Percentiles rank a stretch among this genome's conserved stretches.
These are phyloP conservation scores for Peribolospora baueri DNA, from an alignment of 768 basidiomycete genomes.

Conservation along the genomic window DNA sequence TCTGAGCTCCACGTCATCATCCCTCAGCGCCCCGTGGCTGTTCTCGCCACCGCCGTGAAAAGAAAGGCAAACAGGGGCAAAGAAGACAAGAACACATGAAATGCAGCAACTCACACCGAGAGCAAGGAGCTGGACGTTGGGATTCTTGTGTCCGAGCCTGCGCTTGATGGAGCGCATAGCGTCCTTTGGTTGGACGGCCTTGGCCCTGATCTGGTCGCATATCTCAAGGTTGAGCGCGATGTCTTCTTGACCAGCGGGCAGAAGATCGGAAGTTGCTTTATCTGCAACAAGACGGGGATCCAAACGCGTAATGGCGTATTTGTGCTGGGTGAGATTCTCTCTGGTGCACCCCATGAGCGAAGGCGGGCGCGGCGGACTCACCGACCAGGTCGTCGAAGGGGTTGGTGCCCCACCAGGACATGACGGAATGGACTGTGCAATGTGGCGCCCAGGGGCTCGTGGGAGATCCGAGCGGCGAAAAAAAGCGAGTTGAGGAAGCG, in stretches of 20 bases:
- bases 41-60: too few species aligned
- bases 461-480: too few species aligned
- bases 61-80: too few species aligned
- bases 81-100: too few species aligned
- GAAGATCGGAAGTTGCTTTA: slow-evolving; percentile 76
- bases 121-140: slow-evolving; percentile 76
- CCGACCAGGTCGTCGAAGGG: slow-evolving; percentile 53
- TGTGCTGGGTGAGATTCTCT: neutral
- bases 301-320: neutral
- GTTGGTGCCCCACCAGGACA: too few species aligned
- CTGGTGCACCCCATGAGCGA: neutral
- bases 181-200: slow-evolving; percentile 57
- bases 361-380: slow-evolving; percentile 20
- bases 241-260: slow-evolving; percentile 62
- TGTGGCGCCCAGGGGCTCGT: too few species aligned
- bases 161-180: slow-evolving; percentile 73
- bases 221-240: slow-evolving; percentile 85
- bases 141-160: slow-evolving; percentile 77
- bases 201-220: slow-evolving; percentile 86
- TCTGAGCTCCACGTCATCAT: too few species aligned
- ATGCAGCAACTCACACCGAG: slow-evolving; percentile 36
- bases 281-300: slow-evolving; percentile 27
- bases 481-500: too few species aligned
- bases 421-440: too few species aligned
- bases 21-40: too few species aligned